These are phyloP conservation scores for Geranomyces michiganensis DNA, from an alignment of 192 early-diverging fungal species.

Conservation along the genomic window DNA sequence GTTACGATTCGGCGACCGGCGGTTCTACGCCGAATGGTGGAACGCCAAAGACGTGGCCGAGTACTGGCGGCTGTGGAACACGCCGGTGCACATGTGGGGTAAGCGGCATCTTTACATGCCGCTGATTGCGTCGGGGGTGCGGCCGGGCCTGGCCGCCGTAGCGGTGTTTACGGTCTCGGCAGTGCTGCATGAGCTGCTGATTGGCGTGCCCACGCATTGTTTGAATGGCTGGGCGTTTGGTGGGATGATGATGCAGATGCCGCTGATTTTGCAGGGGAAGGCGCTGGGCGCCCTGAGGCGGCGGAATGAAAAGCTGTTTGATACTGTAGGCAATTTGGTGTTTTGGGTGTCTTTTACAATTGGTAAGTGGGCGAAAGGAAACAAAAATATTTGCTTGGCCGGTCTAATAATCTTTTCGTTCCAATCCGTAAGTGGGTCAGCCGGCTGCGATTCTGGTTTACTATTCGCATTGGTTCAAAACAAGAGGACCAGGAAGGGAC, in stretches of 20 bases:
- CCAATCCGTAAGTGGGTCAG: constrained; percentile 28
- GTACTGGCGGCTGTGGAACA: constrained; percentile 93
- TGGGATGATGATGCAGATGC: constrained; percentile 42
- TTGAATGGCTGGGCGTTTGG: constrained; percentile 80
- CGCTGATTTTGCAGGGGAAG: constrained; percentile 29
- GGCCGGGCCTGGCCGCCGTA: constrained; percentile 59
- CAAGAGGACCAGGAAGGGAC: too few relatives aligned
- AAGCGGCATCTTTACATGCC: constrained; percentile 90
- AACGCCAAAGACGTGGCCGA: constrained; percentile 74
- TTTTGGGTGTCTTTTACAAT: constrained; percentile 46
- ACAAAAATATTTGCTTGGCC: too few relatives aligned
- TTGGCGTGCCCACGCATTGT: constrained; percentile 82
- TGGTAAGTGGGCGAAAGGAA: constrained; percentile 15
- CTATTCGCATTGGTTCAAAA: constrained; percentile 31
- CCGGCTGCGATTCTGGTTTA: constrained; percentile 35
- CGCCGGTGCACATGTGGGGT: constrained; percentile 68
- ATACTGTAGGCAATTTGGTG: constrained; percentile 41
- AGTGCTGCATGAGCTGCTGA: constrained; percentile 81
- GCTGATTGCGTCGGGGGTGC: constrained; percentile 65
- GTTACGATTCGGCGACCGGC: constrained; percentile 83
- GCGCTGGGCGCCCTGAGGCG: constrained; percentile 17
- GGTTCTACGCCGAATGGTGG: constrained; percentile 79
- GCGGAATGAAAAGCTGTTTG: constrained; percentile 35
- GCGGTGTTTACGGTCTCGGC: constrained; percentile 84
- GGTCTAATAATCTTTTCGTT: too few relatives aligned